Base-by-base conservation (phyloP, 495 filamentous ascomycete species). In the Penicillium steckii region DNA sequence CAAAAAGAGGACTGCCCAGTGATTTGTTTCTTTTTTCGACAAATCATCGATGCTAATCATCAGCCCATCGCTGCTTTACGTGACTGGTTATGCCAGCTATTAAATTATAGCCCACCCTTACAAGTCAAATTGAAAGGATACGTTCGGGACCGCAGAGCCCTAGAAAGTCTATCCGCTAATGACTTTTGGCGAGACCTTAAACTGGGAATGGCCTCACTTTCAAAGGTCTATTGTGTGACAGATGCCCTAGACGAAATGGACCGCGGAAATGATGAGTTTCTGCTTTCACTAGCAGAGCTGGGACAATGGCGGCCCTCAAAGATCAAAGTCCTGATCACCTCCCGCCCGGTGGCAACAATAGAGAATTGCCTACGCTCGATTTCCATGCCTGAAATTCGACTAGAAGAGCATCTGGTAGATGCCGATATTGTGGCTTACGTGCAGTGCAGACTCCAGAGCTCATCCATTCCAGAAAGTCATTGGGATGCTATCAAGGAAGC, bases 21-120 rank as follows among this genome's bases (percentile, higher is more conserved):
- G 1, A 59, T 81, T 0, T 80, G 60, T 53, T 81, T 84, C 62
- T 84, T 84, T 62, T 80, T 80, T 55, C 72, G 79, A 2, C 72
- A 80, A 37, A 80, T 80, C 53, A 74, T 82, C 48, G 56, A 60
- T 19, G 65, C 71, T 5, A 81, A 82, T 50, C 71, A 73, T 54
- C 54, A 60, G n/a, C 76, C 77, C 0, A 44, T 59, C 4, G 61
- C 65, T 1, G 47, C 75, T 26, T 40, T 75, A 5, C 68, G 71
- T 12, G 79, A 80, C 61, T 81, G 69, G 67, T 48, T 76, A 8
- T 56, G 50, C 12, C 73, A 77, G 52, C n/a, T 79, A 1, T 60
- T 81, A 1, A 32, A 55, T 4, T 70, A 64, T 40, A 74, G 68
- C 29, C 66, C 69, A 0, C 56, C 53, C 1, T 57, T 83, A 7